Evolutionary conservation across 2,329 filamentous ascomycete species (phyloP), one percentile per base, ranked within the genome.

Genomic region (Trichoderma koningiopsis): DNA sequence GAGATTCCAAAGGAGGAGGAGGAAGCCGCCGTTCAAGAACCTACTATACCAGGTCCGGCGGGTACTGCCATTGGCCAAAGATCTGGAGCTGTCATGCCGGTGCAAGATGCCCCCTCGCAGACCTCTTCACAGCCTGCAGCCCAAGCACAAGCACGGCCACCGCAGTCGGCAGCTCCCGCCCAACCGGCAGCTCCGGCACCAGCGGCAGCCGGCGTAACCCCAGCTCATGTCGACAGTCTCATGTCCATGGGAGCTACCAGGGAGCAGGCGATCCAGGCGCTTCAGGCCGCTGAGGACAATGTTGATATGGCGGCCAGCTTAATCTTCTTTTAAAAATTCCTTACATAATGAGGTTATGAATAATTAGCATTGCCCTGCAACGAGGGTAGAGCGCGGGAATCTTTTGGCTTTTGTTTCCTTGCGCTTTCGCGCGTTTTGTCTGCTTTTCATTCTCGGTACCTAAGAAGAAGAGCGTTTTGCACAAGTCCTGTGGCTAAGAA

Each of bases 1-100:
- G 95, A 99, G 73, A 97, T 98, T 64, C 96, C 96, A n/a, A 96
- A 91, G 79, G 88, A 91, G 58, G 85, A 89, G 55, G 93, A 96
- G 73, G 93, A 96, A 73, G 92, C 94, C 3, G 85, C 90, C 70
- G 86, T 90, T 64, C 87, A 92, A 68, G 95, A 98, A 80, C 94
- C 94, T 5, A 93, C 91, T 16, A 88, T 98, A 60, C 87, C 89
- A 56, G 96, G 96, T 0, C 92, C 94, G 0, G 92, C 91, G 49
- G 95, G 94, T n/a, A 96, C 93, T 13, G 90, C 92, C 60, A 93
- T 98, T 71, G 95, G 95, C 55, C 90, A 91, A 60, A 88, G 90
- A 68, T 92, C 94, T 3, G 96, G 96, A 19, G 93, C 91, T 31
- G 88, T 96, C 27, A 87, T 77, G 55, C 76, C 79, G 22, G 70